Evolutionary conservation across 768 basidiomycete genomes (phyloP).

Genomic region (Podaxis rugospora): DNA sequence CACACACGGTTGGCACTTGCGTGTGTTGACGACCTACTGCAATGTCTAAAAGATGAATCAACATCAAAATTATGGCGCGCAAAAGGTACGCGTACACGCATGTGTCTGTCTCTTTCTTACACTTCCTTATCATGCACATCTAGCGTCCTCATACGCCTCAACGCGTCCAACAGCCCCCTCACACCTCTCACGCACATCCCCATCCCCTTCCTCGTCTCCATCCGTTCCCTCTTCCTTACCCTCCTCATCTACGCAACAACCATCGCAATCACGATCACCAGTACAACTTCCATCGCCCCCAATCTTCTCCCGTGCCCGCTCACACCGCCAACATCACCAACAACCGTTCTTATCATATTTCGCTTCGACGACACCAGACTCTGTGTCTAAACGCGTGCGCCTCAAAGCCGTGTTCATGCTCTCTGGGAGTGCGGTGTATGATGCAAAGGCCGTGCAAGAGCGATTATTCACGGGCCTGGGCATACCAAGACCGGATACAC

Average conservation of each 20-base stretch:
- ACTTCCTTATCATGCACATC: background rate
- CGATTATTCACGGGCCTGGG: slow-evolving; percentile 28
- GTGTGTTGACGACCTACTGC: slow-evolving; percentile 52
- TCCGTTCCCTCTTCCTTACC: background rate
- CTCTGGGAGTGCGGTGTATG: slow-evolving; percentile 70
- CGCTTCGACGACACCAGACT: slow-evolving; percentile 77
- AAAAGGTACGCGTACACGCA: slow-evolving; percentile 41
- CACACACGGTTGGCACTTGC: slow-evolving; percentile 62
- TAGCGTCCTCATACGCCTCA: slow-evolving; percentile 53
- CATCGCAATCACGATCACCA: slow-evolving; percentile 49
- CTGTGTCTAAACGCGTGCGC: slow-evolving; percentile 64
- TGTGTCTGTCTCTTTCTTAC: slow-evolving; percentile 1
- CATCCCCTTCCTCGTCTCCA: background rate
- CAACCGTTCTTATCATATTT: slow-evolving; percentile 70
- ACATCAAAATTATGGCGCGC: slow-evolving; percentile 66
- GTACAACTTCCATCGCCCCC: background rate
- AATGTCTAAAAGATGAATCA: slow-evolving; percentile 46
- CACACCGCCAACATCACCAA: slow-evolving; percentile 15
- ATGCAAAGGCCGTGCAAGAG: slow-evolving; percentile 41
- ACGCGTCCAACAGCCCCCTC: slow-evolving; percentile 15
- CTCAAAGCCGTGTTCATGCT: slow-evolving; percentile 78
- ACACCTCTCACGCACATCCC: slow-evolving; percentile 1
- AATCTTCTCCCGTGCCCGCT: background rate
- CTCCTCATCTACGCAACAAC: slow-evolving; percentile 3
- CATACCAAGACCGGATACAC: background rate